Conservation (phyloP, 2,329 filamentous ascomycete genomes). For the Exophiala lecanii-corni region DNA sequence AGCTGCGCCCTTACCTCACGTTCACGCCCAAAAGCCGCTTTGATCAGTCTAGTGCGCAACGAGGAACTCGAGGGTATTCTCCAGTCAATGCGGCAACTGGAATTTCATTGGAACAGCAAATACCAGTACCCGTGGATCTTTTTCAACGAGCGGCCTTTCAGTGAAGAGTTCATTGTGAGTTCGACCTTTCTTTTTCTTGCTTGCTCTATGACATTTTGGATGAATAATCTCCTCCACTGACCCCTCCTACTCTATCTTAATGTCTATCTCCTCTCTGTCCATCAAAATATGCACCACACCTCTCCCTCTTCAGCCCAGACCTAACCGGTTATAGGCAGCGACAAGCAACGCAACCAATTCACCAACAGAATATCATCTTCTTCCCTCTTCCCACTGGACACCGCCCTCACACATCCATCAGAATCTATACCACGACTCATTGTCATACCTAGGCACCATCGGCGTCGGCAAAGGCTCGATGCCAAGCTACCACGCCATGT, state of each 20-base stretch:
- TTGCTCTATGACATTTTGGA: no score
- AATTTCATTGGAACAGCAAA: constrained; percentile 32
- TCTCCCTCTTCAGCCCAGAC: no score
- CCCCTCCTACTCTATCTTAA: no score
- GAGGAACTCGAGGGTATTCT: constrained; percentile 32
- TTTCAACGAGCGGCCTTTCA: constrained; percentile 35
- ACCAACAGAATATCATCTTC: constrained; percentile 30
- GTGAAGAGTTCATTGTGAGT: constrained; percentile 31
- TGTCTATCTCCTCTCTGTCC: no score
- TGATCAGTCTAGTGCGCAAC: constrained; percentile 34
- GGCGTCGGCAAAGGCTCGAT: constrained; percentile 34
- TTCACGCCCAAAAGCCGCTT: constrained; percentile 28
- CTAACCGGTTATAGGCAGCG: constrained; percentile 29
- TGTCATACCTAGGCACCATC: constrained; percentile 33
- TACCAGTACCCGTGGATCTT: constrained; percentile 36
- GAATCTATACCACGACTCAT: constrained; percentile 31
- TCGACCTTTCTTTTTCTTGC: background rate
- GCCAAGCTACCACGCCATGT: constrained; percentile 38
- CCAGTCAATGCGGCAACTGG: constrained; percentile 33
- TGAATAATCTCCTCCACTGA: no score
- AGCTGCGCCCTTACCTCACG: background rate
- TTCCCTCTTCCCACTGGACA: constrained; percentile 31
- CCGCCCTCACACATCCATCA: constrained; percentile 28
- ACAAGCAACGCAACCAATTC: constrained; percentile 30
- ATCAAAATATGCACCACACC: no score